Evolutionary conservation across 2,329 filamentous ascomycete genomes (phyloP), one percentile per base, ranked within the genome.

Genomic region (Coniochaeta sp.): DNA sequence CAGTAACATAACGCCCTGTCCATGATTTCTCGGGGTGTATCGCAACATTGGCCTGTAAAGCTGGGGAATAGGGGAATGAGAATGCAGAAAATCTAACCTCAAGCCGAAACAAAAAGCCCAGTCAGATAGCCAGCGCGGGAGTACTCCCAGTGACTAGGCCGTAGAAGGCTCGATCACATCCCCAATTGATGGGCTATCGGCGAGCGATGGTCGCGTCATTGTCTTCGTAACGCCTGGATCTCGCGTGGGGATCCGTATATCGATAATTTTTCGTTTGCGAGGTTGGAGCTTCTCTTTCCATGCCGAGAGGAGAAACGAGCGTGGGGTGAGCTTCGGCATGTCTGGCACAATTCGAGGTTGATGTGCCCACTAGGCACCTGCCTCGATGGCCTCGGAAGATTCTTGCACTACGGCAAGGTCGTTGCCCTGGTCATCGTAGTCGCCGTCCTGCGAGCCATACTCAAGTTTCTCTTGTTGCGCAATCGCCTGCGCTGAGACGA

Each of bases 401-500:
- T 85, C 82, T 60, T 82, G 81, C 57, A 78, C 80, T 61, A 81
- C 81, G 6, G 74, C 72, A 16, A 84, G 71, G 52, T 79, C 78
- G 34, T 64, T 62, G 28, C 61, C 62, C 57, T 81, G 79, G 31
- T 57, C 54, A n/a, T 57, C 54, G 59, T 77, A 77, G 57, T 77
- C 74, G 24, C 72, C 74, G 40, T 73, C 73, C 57, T 86, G 80
- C 62, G 82, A 79, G 59, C 68, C 70, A 28, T 78, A 85, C 57
- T 91, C 89, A 63, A 89, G 77, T 77, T 91, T 93, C 76, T 96
- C 91, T 76, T 96, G 91, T 74, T 98, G 93, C 61, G 93, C 91
- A 70, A 98, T 93, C 34, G 95, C 95, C 76, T 99, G 95, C 34
- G 92, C 90, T 40, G 91, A 96, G 56, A 99, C 95, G 65, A 99